Percentiles rank a stretch among this genome's conserved stretches.
phyloP scores from a whole-genome alignment of 441 rosid genomes.

The Erodium trifolium region DNA sequence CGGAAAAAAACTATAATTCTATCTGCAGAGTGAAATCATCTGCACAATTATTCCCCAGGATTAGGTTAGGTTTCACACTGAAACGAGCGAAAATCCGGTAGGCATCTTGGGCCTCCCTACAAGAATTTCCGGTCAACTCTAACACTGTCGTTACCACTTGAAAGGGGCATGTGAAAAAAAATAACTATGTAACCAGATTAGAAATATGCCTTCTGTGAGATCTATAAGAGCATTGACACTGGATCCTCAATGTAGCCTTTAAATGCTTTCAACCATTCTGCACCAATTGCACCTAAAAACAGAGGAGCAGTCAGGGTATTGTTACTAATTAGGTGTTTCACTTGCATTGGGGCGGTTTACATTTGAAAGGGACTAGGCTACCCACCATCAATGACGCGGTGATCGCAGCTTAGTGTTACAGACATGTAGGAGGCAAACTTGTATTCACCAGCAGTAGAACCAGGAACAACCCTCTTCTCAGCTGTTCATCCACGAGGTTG shows the following conservation, averaged over 20 bases:
- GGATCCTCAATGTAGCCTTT: constrained; percentile 88
- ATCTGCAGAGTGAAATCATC: background rate
- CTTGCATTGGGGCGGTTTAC: background rate
- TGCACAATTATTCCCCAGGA: background rate
- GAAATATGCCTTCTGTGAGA: background rate
- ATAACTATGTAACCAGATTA: background rate
- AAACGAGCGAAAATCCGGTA: background rate
- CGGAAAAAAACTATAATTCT: background rate
- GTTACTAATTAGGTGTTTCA: background rate
- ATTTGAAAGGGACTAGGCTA: background rate
- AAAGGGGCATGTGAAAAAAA: background rate
- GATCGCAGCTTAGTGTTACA: constrained; percentile 84
- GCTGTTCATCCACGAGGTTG: constrained; percentile 38
- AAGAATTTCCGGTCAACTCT: no score
- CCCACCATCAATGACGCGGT: constrained; percentile 84
- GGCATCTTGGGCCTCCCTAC: background rate
- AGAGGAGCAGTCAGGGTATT: constrained; percentile 12
- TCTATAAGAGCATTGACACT: constrained; percentile 80
- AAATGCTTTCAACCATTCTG: constrained; percentile 94
- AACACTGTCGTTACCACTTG: background rate
- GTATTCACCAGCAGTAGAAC: constrained; percentile 53
- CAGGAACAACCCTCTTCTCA: constrained; percentile 79
- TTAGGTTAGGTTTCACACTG: background rate
- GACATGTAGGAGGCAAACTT: constrained; percentile 72
- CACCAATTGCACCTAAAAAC: constrained; percentile 73